Conservation (phyloP, 805 yeast genomes). For the Yarrowia bubula region DNA sequence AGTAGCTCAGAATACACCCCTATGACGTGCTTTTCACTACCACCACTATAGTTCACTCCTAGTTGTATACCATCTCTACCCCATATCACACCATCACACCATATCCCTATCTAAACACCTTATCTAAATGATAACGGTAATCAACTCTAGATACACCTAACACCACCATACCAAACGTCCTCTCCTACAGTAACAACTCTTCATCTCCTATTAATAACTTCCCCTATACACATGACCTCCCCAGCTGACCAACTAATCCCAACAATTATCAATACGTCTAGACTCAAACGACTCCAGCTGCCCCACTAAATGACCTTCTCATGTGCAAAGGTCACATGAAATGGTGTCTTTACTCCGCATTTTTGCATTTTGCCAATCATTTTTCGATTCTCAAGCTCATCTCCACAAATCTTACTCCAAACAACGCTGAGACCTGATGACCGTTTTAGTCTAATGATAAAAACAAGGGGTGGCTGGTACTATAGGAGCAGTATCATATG, state of each 20-base stretch:
- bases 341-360: not conserved
- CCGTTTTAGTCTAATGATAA: not conserved
- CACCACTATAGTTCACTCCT: too few relatives aligned
- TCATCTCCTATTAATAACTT: not conserved
- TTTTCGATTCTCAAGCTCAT: constrained; percentile 1
- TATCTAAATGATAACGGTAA: too few relatives aligned
- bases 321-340: not conserved
- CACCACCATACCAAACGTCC: too few relatives aligned
- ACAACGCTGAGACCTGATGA: constrained; percentile 10
- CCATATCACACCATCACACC: too few relatives aligned
- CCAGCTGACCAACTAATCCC: not conserved
- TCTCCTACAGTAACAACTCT: too few relatives aligned
- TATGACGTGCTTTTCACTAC: too few relatives aligned
- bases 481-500: too few relatives aligned
- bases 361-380: not conserved
- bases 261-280: not conserved
- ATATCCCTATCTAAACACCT: too few relatives aligned
- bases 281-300: not conserved
- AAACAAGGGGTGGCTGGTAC: not conserved
- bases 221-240: not conserved
- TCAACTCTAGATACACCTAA: too few relatives aligned
- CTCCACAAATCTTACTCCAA: not conserved
- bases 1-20: too few relatives aligned
- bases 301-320: not conserved
- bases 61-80: too few relatives aligned